Percentiles rank a stretch among this genome's conserved stretches.
Conservation (phyloP, 768 basidiomycete species). For the Psilocybe sp. region DNA sequence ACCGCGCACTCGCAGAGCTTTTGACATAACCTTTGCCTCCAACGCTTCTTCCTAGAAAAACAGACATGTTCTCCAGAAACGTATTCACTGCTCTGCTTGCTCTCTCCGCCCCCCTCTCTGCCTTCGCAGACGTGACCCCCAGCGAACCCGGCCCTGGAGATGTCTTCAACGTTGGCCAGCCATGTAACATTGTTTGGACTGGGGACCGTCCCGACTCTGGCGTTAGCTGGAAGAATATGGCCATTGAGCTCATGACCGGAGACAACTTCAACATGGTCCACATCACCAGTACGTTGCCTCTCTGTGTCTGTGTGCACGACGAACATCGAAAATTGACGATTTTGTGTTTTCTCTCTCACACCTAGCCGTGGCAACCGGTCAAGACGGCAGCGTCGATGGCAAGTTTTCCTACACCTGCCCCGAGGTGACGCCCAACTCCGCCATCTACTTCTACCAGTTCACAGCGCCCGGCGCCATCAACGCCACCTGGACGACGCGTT, state of each 20-base stretch:
- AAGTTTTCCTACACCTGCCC: constrained; percentile 62
- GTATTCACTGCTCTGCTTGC: constrained; percentile 36
- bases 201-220: constrained; percentile 43
- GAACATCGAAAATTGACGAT: neutral
- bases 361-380: constrained; percentile 58
- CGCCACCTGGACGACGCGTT: constrained; percentile 71
- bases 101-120: constrained; percentile 33
- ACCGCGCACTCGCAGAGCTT: too few relatives aligned
- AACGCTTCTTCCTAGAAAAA: neutral
- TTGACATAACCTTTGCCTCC: too few relatives aligned
- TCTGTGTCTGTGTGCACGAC: neutral
- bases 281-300: constrained; percentile 52
- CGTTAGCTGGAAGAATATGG: constrained; percentile 67
- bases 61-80: constrained; percentile 36
- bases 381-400: constrained; percentile 57
- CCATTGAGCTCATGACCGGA: constrained; percentile 81
- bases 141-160: constrained; percentile 57
- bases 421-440: constrained; percentile 56
- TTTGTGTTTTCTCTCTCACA: constrained; percentile 3
- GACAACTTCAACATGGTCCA: constrained; percentile 66
- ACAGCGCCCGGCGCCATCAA: constrained; percentile 35
- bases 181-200: constrained; percentile 59
- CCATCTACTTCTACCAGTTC: constrained; percentile 85
- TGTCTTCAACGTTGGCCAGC: constrained; percentile 51
- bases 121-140: constrained; percentile 59